Evolutionary conservation across 1,284 basidiomycete species (phyloP).

Genomic region (Trichosporon sp.): DNA sequence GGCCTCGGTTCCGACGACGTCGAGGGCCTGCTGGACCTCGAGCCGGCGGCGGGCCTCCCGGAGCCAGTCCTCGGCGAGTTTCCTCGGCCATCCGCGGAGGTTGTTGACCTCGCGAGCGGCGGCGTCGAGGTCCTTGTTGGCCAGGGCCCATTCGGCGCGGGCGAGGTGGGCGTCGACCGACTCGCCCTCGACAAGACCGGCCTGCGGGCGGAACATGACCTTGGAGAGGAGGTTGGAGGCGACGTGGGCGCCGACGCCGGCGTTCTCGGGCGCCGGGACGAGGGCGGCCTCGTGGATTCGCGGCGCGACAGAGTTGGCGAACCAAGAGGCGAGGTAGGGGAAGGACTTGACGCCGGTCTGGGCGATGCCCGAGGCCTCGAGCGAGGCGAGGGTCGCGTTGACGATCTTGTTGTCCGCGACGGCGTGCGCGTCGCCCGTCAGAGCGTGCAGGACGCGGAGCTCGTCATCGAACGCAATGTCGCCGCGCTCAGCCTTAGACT

Average conservation of each 20-base stretch:
- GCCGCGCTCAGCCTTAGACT: slow-evolving; percentile 63
- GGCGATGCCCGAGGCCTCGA: slow-evolving; percentile 75
- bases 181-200: slow-evolving; percentile 68
- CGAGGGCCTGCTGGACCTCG: slow-evolving; percentile 90
- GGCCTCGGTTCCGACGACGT: slow-evolving; percentile 85
- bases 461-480: slow-evolving; percentile 80
- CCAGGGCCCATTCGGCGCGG: slow-evolving; percentile 85
- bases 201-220: slow-evolving; percentile 76
- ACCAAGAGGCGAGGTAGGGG: slow-evolving; percentile 86
- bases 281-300: slow-evolving; percentile 84
- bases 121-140: slow-evolving; percentile 88
- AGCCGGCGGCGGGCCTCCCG: slow-evolving; percentile 82
- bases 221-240: slow-evolving; percentile 75
- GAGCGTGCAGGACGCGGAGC: slow-evolving; percentile 72
- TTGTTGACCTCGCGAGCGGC: slow-evolving; percentile 91
- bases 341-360: slow-evolving; percentile 88
- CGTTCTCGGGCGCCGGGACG: slow-evolving; percentile 71
- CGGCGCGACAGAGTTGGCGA: slow-evolving; percentile 79
- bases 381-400: slow-evolving; percentile 67
- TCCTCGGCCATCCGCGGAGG: slow-evolving; percentile 80
- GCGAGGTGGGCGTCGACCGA: slow-evolving; percentile 86
- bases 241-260: slow-evolving; percentile 85
- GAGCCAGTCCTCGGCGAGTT: slow-evolving; percentile 86
- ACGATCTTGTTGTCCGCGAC: slow-evolving; percentile 60
- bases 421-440: slow-evolving; percentile 57